These are phyloP conservation scores for Cylindrotheca fusiformis DNA, from an alignment of 108 stramenopile genomes.

Conservation along the genomic window DNA sequence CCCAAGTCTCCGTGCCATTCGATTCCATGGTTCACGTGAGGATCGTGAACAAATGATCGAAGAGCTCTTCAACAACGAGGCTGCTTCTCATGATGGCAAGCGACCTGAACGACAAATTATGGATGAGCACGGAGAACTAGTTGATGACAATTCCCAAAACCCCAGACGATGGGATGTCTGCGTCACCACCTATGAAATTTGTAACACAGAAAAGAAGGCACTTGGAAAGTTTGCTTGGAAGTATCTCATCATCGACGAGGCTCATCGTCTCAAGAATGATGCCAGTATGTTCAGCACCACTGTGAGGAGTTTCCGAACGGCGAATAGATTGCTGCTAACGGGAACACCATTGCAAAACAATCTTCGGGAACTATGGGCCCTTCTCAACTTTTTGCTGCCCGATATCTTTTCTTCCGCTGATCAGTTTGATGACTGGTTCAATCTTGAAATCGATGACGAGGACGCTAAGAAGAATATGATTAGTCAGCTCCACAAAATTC, in stretches of 20 bases:
- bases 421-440: conserved; percentile 95
- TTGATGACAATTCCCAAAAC: conserved; percentile 83
- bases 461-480: conserved; percentile 94
- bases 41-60: conserved; percentile 79
- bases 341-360: conserved; percentile 98
- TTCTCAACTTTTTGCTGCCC: conserved; percentile 92
- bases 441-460: conserved; percentile 82
- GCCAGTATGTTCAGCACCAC: conserved; percentile 87
- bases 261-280: conserved; percentile 97
- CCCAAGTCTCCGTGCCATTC: conserved; percentile 84
- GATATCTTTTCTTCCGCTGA: conserved; percentile 88
- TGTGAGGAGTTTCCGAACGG: conserved; percentile 84
- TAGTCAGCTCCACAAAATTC: conserved; percentile 94
- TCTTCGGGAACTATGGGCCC: conserved; percentile 79
- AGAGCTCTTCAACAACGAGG: conserved; percentile 71
- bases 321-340: conserved; percentile 94
- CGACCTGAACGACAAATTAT: conserved; percentile 66
- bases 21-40: conserved; percentile 91
- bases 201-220: conserved; percentile 80
- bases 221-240: conserved; percentile 92
- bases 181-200: conserved; percentile 97
- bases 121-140: conserved; percentile 65
- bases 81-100: conserved; percentile 75
- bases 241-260: conserved; percentile 98
- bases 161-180: conserved; percentile 91